These are phyloP conservation scores for Fusarium tanahbumbuense DNA, from an alignment of 2,329 filamentous ascomycete genomes.

Conservation along the genomic window DNA sequence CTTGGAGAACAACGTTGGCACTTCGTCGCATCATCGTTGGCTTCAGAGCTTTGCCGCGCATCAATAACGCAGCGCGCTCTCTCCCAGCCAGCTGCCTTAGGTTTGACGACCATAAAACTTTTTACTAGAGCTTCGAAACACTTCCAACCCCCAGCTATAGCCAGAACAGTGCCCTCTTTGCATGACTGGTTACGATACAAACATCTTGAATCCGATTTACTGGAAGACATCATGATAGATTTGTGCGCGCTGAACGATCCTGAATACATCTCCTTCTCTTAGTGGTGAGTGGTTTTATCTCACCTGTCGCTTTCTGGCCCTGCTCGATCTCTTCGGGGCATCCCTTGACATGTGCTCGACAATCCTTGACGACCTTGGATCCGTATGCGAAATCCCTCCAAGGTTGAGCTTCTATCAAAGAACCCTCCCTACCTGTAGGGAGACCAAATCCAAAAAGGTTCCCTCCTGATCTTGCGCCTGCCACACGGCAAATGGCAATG, in stretches of 20 bases:
- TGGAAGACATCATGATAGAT: slow-evolving; percentile 57
- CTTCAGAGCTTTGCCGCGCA: slow-evolving; percentile 44
- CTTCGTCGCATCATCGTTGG: slow-evolving; percentile 47
- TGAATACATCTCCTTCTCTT: slow-evolving; percentile 52
- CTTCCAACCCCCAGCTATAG: slow-evolving; percentile 11
- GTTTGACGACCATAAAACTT: slow-evolving; percentile 15
- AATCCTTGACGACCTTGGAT: background rate
- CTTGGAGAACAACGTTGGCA: slow-evolving; percentile 45
- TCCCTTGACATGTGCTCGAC: background rate
- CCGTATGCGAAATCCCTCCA: background rate
- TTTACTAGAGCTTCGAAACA: slow-evolving; percentile 21
- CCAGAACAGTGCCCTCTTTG: slow-evolving; percentile 32
- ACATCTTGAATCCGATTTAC: slow-evolving; percentile 38
- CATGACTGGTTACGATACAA: slow-evolving; percentile 43
- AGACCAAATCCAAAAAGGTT: too few relatives aligned
- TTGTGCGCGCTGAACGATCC: slow-evolving; percentile 51
- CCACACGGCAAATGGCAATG: background rate
- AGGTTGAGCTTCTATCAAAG: background rate
- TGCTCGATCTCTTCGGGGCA: slow-evolving; percentile 1
- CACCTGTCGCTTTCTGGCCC: slow-evolving; percentile 7
- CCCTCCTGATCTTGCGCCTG: background rate
- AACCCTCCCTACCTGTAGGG: too few relatives aligned
- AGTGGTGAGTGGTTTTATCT: slow-evolving; percentile 53
- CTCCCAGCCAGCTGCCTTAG: slow-evolving; percentile 24
- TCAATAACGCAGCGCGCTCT: slow-evolving; percentile 35